Percentiles rank a stretch among this genome's conserved stretches.
These are phyloP conservation scores for Zygoascus bituminiphila DNA, from an alignment of 805 yeast species.

Conservation along the genomic window DNA sequence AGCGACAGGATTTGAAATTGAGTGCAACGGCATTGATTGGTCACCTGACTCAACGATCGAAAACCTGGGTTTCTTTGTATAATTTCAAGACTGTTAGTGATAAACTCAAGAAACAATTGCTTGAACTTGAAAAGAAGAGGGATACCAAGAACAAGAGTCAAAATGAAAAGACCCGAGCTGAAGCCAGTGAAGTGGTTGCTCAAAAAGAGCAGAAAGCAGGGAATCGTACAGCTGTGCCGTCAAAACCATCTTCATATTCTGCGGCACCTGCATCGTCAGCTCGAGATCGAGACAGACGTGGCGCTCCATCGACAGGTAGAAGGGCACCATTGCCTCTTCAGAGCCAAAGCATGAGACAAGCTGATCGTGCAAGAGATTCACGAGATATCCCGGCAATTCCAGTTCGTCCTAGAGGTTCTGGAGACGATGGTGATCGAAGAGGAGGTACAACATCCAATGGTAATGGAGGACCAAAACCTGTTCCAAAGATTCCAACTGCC, in stretches of 20 bases:
- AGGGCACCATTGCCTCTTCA: not conserved
- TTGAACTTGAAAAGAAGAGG: slow-evolving; percentile 10
- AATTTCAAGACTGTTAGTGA: slow-evolving; percentile 21
- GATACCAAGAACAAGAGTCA: not conserved
- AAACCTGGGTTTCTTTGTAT: slow-evolving; percentile 23
- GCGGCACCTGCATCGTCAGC: slow-evolving; percentile 1
- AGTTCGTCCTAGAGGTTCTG: not conserved
- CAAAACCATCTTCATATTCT: slow-evolving; percentile 1
- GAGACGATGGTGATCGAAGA: not conserved
- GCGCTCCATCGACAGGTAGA: not conserved
- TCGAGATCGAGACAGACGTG: not conserved
- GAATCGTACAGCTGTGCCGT: not conserved
- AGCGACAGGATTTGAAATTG: slow-evolving; percentile 71
- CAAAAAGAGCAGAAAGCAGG: not conserved
- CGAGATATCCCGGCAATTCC: not conserved
- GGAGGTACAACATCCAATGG: not conserved
- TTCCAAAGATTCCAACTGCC: slow-evolving; percentile 6
- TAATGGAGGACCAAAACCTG: not conserved
- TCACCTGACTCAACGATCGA: slow-evolving; percentile 19
- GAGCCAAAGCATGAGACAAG: not conserved
- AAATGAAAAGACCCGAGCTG: not conserved
- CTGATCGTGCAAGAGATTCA: not conserved
- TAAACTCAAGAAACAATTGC: slow-evolving; percentile 17
- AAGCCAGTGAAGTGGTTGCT: not conserved
- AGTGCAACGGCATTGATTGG: slow-evolving; percentile 43